Evolutionary conservation across 768 basidiomycete genomes (phyloP), one percentile per base, ranked within the genome.

Genomic region (Boletus patriciae): DNA sequence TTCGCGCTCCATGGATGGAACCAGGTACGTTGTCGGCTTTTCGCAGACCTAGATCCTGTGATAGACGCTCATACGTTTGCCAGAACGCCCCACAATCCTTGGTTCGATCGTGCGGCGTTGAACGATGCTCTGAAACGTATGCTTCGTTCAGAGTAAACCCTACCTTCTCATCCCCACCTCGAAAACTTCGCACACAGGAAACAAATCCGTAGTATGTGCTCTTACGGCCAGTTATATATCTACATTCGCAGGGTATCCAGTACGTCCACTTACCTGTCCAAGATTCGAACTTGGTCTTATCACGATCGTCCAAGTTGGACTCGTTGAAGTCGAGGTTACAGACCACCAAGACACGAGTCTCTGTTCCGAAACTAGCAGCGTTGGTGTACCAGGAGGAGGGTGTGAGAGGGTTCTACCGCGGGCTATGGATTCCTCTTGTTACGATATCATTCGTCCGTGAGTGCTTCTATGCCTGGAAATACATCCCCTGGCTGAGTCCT

Each of bases 381-480:
- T 74, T 86, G 62, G 86, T 94, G 27, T 91, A 90, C 72, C 82
- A 82, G 31, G 92, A 94, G 66, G 89, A 94, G 74, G 88, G 93
- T n/a, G 73, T 92, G 34, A 81, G 81, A 62, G 95, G 96, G 52
- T 98, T 94, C 74, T 96, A 92, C 73, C 82, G 94, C 54, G 92
- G 92, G 55, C 68, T 94, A 49, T 92, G 90, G 85, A 90, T 98
- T 64, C 95, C 96, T 46, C 83, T 98, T 53, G 80, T 94, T 73
- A 96, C 94, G 10, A 98, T 98, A 64, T 94, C 94, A 6, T 93
- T 96, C 70, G 94, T 98, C 72, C 92, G 96, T 87, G 71, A 76
- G 91, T 92, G 46, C 21, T 37, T 50, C 54, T 50, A 46, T 44
- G 27, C 54, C 50, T n/a, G 8, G 23, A 6, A 23, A 38, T 36